Conservation (phyloP, 768 basidiomycete genomes). For the Leucogyrophana mollusca region DNA sequence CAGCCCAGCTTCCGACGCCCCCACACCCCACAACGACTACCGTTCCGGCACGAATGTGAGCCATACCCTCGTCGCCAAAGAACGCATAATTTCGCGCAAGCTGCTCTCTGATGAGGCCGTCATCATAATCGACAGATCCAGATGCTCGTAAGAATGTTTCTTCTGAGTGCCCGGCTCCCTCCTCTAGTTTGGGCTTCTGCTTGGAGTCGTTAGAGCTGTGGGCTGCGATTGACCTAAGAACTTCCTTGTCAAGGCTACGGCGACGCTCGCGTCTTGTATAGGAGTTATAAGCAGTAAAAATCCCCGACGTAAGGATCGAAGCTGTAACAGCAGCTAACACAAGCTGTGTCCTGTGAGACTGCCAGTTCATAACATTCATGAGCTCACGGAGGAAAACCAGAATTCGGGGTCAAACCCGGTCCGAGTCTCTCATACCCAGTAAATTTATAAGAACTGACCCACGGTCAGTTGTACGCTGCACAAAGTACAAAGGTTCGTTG, state of each 20-base stretch:
- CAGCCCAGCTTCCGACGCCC: constrained; percentile 95
- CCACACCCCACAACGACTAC: constrained; percentile 95
- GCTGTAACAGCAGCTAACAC: constrained; percentile 63
- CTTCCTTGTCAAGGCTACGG: constrained; percentile 54
- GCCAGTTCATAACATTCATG: constrained; percentile 24
- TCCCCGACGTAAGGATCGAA: constrained; percentile 57
- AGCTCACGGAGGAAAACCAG: not conserved
- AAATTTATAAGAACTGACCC: no score
- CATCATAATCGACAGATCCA: constrained; percentile 48
- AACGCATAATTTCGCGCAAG: constrained; percentile 93
- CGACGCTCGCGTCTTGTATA: constrained; percentile 49
- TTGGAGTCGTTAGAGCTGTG: constrained; percentile 2
- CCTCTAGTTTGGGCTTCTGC: not conserved
- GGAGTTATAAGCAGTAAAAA: constrained; percentile 57
- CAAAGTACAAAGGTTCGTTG: no score
- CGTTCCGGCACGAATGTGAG: constrained; percentile 63
- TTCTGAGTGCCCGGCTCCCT: constrained; percentile 1
- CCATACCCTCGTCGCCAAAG: constrained; percentile 88
- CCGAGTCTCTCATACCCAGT: no score
- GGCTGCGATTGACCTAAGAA: constrained; percentile 48
- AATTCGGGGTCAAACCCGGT: no score
- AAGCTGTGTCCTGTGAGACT: constrained; percentile 65
- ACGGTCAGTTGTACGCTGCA: no score
- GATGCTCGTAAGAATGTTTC: constrained; percentile 16
- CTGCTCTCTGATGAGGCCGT: constrained; percentile 84